phyloP scores from a whole-genome alignment of 106 monocot species.

The Narthecium ossifragum region DNA sequence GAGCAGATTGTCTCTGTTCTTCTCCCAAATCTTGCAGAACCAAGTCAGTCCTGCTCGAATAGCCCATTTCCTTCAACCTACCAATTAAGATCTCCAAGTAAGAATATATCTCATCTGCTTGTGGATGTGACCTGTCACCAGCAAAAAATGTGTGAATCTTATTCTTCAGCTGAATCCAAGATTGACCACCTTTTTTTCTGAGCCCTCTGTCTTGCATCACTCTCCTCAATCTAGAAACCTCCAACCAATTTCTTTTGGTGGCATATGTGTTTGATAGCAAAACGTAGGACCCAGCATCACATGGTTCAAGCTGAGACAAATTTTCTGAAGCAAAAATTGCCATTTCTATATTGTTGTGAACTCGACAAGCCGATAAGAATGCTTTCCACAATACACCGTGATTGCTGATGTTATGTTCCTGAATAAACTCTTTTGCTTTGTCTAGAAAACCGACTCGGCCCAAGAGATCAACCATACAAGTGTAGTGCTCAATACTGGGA shows the following conservation, averaged over 20 bases:
- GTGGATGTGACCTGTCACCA: slow-evolving; percentile 42
- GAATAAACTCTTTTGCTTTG: slow-evolving; percentile 65
- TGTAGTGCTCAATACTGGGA: slow-evolving; percentile 63
- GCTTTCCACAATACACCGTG: slow-evolving; percentile 50
- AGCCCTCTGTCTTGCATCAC: slow-evolving; percentile 44
- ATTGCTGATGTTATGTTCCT: slow-evolving; percentile 35
- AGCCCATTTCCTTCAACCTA: slow-evolving; percentile 52
- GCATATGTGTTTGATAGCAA: slow-evolving; percentile 62
- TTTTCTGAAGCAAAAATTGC: slow-evolving; percentile 44
- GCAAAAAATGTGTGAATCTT: slow-evolving; percentile 50
- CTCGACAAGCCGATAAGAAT: slow-evolving; percentile 57
- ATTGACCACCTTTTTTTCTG: slow-evolving; percentile 47
- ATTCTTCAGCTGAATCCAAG: slow-evolving; percentile 69
- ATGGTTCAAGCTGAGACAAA: slow-evolving; percentile 35
- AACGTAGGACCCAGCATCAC: slow-evolving; percentile 50
- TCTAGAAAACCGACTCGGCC: slow-evolving; percentile 48
- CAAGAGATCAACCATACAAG: slow-evolving; percentile 77
- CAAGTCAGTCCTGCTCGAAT: slow-evolving; percentile 29
- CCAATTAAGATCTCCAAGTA: slow-evolving; percentile 42
- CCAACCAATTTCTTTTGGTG: slow-evolving; percentile 35
- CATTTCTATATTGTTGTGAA: slow-evolving; percentile 39
- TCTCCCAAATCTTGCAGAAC: slow-evolving; percentile 44
- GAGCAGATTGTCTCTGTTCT: slow-evolving; percentile 34
- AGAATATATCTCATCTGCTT: slow-evolving; percentile 31
- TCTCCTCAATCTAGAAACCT: slow-evolving; percentile 32